phyloP scores from a whole-genome alignment of 192 early-diverging fungal genomes.

The Powellomyces hirtus region DNA sequence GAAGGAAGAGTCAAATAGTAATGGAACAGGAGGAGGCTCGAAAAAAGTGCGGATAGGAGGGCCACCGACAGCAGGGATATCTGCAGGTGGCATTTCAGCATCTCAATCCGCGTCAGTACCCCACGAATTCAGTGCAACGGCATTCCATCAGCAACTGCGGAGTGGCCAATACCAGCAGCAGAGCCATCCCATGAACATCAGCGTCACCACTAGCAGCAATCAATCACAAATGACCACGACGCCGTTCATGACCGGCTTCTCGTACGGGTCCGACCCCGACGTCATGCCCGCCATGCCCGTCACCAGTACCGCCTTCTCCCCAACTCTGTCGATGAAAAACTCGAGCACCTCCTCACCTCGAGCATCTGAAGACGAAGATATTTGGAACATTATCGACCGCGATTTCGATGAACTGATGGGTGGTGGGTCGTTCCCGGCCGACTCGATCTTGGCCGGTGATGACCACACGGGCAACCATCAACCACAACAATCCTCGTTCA shows the following conservation, averaged over 20 bases:
- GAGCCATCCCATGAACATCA: too few species aligned
- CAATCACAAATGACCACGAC: too few species aligned
- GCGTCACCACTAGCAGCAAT: too few species aligned
- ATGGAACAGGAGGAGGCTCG: not conserved
- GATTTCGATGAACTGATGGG: conserved; percentile 33
- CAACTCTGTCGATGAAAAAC: not conserved
- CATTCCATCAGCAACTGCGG: too few species aligned
- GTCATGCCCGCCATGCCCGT: conserved; percentile 8
- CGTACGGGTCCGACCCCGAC: conserved; percentile 15
- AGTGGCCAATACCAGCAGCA: too few species aligned
- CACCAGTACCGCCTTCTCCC: not conserved
- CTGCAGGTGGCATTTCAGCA: too few species aligned
- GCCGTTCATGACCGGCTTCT: conserved; percentile 3
- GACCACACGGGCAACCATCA: not conserved
- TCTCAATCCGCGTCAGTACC: too few species aligned
- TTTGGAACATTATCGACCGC: conserved; percentile 32
- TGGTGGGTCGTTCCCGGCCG: conserved; percentile 1
- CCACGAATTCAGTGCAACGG: too few species aligned
- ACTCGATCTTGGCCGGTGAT: not conserved
- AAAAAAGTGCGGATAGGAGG: too few species aligned
- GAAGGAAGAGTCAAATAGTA: not conserved
- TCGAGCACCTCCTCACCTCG: not conserved
- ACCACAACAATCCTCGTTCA: not conserved
- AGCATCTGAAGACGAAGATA: conserved; percentile 23
- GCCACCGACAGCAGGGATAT: too few species aligned